Evolutionary conservation across 495 filamentous ascomycete species (phyloP), one percentile per base, ranked within the genome.

Genomic region (Xylaria longipes): DNA sequence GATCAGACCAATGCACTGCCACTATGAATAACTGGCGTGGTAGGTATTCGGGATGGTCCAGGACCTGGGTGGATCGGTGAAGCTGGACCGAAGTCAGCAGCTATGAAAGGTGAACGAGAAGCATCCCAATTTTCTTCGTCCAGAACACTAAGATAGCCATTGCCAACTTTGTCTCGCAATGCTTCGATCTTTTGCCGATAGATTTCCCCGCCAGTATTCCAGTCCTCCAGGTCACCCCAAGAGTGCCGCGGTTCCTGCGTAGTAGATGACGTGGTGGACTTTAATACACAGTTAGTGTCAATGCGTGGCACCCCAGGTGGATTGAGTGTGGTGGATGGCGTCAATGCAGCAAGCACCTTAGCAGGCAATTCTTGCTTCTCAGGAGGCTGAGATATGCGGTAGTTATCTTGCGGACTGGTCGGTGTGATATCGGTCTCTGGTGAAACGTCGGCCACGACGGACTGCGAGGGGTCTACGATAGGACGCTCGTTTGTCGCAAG

Each of bases 111-210:
- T 25, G 79, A 77, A 45, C 79, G 79, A 48, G 80, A 76, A 11
- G 79, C 63, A 73, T 87, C 84, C 86, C 87, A 87, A n/a, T 86
- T 84, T 76, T 94, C 91, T 73, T 97, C 96, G 69, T 90, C 91
- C 57, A 98, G 85, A 6, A 94, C 92, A 71, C 89, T 94, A 39
- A 98, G 86, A 88, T 97, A 99, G 61, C 89, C 90, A 72, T 88
- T 91, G 45, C 94, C 93, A 63, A 97, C 89, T 71, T 97, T 93
- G 73, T 90, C 91, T 52, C 92, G 91, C 22, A 97, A 82, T 15
- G 91, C 91, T 79, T 96, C 94, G 60, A 98, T 89, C 74, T 94
- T 94, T 79, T 91, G 91, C 48, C 89, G 88, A 79, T 95, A 97
- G 7, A 93, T 83, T 75, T 97, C 93, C 61, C 91, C 90, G 64